phyloP scores from a whole-genome alignment of 2,329 filamentous ascomycete species.

The Cordyceps fumosorosea region DNA sequence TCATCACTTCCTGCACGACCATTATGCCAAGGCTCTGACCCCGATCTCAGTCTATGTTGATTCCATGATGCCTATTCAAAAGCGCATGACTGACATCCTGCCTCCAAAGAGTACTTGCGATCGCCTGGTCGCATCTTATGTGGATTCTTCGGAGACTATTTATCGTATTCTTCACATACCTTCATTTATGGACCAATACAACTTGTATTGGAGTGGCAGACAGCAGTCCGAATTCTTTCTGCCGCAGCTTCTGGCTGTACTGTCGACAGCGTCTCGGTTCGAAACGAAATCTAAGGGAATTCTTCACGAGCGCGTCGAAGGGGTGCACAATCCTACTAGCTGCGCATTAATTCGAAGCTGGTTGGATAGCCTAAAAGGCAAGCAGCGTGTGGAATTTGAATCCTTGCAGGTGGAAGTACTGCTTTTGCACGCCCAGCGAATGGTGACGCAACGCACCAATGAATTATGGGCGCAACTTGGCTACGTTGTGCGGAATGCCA shows the following conservation, averaged over 20 bases:
- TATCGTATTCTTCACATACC: constrained; percentile 49
- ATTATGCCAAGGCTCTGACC: constrained; percentile 38
- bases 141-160: constrained; percentile 44
- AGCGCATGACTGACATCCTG: constrained; percentile 51
- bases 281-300: constrained; percentile 44
- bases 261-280: constrained; percentile 49
- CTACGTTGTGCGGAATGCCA: constrained; percentile 48
- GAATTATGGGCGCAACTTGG: constrained; percentile 51
- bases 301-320: constrained; percentile 43
- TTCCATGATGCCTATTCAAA: constrained; percentile 51
- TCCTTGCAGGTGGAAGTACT: constrained; percentile 49
- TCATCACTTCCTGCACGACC: constrained; percentile 41
- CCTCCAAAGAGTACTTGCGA: constrained; percentile 46
- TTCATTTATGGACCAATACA: constrained; percentile 44
- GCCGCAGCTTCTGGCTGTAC: constrained; percentile 45
- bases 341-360: constrained; percentile 48
- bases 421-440: constrained; percentile 45
- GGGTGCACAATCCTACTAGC: constrained; percentile 51
- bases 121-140: constrained; percentile 41
- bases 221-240: constrained; percentile 44
- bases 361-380: constrained; percentile 45
- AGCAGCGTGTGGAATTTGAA: constrained; percentile 45
- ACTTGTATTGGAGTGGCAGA: constrained; percentile 44
- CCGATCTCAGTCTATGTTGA: constrained; percentile 52
- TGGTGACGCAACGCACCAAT: constrained; percentile 45